Evolutionary conservation across 2,329 filamentous ascomycete genomes (phyloP), one percentile per base, ranked within the genome.

Genomic region (Macrophomina pseudophaseolina): DNA sequence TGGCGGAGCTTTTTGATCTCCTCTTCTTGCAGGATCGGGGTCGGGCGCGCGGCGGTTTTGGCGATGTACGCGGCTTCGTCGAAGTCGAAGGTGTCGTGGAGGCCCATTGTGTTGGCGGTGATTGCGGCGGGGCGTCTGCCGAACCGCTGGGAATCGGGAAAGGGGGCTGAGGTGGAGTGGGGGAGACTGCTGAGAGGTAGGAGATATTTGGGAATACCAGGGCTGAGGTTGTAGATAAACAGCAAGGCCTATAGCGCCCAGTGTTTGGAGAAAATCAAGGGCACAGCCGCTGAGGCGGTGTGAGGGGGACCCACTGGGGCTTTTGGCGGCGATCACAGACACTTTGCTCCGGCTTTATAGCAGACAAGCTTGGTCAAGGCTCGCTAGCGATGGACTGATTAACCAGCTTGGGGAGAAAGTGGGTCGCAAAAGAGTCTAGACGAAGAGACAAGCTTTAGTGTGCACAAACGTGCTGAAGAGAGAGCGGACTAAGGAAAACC

Each of bases 41-140:
- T 60, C 0, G 56, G 14, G 28, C 56, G 56, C 4, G 40, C 40
- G 30, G 7, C 3, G 40, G 56, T 60, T 46, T 60, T 60, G 56
- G 30, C 16, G 56, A 12, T 11, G 56, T 60, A 60, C 35, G 56
- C 56, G 6, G 56, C 7, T 11, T 33, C 56, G 42, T 60, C 56
- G 56, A 60, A 60, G 40, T 60, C 56, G 56, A 60, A 60, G 56
- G 56, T 60, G 56, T 60, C 56, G 56, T 60, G 56, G 56, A 60
- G 56, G 28, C 56, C 56, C 56, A 60, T 28, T 42, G 0, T 53
- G 2, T 3, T n/a, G 8, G 8, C 30, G 32, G 14, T 33, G 30
- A 33, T 42, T 33, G n/a, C 9, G 11, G 53, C 6, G 33, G 35
- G 33, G 5, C 12, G 49, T 4, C 4, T 35, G 35, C 14, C 1